Percentiles rank a stretch among this genome's conserved stretches.
phyloP scores from a whole-genome alignment of 495 filamentous ascomycete genomes.

The Penicillium diatomitis region DNA sequence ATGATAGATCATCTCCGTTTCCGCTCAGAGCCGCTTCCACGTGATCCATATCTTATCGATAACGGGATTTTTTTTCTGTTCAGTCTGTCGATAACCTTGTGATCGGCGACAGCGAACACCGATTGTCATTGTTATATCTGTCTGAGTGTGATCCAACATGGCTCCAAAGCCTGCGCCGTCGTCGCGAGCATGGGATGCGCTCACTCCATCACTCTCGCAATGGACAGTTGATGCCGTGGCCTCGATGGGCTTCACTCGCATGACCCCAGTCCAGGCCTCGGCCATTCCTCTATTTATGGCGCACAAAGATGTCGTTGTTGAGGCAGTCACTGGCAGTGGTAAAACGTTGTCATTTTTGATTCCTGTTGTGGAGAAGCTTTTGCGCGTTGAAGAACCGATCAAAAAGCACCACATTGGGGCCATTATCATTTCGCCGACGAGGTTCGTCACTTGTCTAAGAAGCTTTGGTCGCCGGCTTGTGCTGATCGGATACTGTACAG shows the following conservation, averaged over 20 bases:
- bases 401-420: conserved; percentile 84
- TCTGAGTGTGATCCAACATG: conserved; percentile 12
- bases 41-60: conserved; percentile 24
- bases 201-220: conserved; percentile 71
- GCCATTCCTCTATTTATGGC: conserved; percentile 84
- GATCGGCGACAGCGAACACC: not conserved
- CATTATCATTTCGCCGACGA: conserved; percentile 86
- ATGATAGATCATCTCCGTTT: conserved; percentile 12
- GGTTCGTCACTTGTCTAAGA: conserved; percentile 24
- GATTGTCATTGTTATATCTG: not conserved
- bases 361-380: conserved; percentile 74
- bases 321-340: conserved; percentile 91
- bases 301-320: conserved; percentile 95
- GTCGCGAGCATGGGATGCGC: conserved; percentile 65
- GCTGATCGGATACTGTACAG: conserved; percentile 28
- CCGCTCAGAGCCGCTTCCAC: conserved; percentile 19
- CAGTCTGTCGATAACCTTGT: not conserved
- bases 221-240: conserved; percentile 83
- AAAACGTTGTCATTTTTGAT: conserved; percentile 91
- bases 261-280: conserved; percentile 93
- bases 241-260: conserved; percentile 75
- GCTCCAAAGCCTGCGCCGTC: conserved; percentile 31
- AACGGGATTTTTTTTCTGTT: conserved; percentile 18
- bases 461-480: not conserved
- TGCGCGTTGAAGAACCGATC: conserved; percentile 63